A percentile compares a stretch with the other conserved stretches of the same genome.
These are phyloP conservation scores for Pythium dissimile DNA, from an alignment of 352 stramenopile species.

Conservation along the genomic window DNA sequence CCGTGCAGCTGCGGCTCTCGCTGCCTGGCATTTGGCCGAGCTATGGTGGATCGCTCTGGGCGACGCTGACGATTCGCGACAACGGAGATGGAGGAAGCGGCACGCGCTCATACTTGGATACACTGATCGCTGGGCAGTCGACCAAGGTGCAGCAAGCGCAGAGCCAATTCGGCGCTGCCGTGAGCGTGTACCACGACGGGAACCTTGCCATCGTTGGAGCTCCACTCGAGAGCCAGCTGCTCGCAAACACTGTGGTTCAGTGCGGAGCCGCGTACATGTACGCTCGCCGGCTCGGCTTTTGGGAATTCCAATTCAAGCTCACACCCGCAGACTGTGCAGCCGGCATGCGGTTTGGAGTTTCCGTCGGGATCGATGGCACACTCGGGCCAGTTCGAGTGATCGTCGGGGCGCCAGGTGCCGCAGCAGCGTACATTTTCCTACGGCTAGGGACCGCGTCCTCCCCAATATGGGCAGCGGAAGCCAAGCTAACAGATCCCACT, in stretches of 20 bases:
- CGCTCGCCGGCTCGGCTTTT: constrained; percentile 51
- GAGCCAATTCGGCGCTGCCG: constrained; percentile 45
- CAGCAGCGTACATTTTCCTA: constrained; percentile 51
- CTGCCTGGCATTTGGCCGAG: constrained; percentile 92
- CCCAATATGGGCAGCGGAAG: constrained; percentile 46
- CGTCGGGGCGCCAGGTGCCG: constrained; percentile 58
- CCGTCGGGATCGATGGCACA: constrained; percentile 66
- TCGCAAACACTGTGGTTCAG: constrained; percentile 15
- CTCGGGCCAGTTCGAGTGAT: constrained; percentile 57
- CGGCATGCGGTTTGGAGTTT: constrained; percentile 58
- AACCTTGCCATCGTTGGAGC: constrained; percentile 72
- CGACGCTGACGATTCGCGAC: constrained; percentile 87
- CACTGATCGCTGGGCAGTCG: constrained; percentile 37
- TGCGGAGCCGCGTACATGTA: constrained; percentile 80
- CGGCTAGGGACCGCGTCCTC: constrained; percentile 15
- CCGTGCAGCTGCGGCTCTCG: constrained; percentile 86
- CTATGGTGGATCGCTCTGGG: constrained; percentile 81
- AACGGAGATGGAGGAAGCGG: constrained; percentile 89
- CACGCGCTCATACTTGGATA: constrained; percentile 55
- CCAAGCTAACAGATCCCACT: constrained; percentile 32
- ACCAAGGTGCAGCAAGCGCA: constrained; percentile 25
- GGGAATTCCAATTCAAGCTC: constrained; percentile 58
- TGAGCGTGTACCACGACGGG: constrained; percentile 57
- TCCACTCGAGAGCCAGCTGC: constrained; percentile 38
- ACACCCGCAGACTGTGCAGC: constrained; percentile 39